These are phyloP conservation scores for Karstenula rhodostoma DNA, from an alignment of 2,329 filamentous ascomycete species.

Conservation along the genomic window DNA sequence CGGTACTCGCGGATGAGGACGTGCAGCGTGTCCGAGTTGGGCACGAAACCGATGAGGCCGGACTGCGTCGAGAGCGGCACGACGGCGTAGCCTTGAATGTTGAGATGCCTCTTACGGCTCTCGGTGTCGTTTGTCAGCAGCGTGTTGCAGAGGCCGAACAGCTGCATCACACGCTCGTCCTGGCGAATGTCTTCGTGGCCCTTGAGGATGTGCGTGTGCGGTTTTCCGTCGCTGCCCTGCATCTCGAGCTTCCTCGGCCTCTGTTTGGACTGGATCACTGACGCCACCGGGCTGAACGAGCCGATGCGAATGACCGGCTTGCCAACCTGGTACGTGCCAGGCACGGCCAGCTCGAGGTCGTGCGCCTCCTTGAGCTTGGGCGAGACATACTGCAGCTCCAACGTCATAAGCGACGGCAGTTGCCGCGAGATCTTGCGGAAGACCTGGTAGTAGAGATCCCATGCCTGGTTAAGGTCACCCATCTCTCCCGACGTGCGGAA, in stretches of 20 bases:
- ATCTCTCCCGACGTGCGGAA: conserved; percentile 89
- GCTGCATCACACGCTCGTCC: conserved; percentile 98
- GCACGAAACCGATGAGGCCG: conserved; percentile 93
- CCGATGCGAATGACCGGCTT: conserved; percentile 83
- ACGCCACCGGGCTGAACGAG: conserved; percentile 88
- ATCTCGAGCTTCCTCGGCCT: conserved; percentile 88
- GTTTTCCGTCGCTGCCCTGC: conserved; percentile 85
- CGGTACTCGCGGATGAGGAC: conserved; percentile 97
- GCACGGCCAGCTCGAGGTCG: conserved; percentile 91
- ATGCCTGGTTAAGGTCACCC: conserved; percentile 95
- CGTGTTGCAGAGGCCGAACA: conserved; percentile 97
- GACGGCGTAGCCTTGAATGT: conserved; percentile 94
- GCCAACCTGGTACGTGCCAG: conserved; percentile 87
- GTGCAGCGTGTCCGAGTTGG: conserved; percentile 96
- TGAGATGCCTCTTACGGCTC: conserved; percentile 95
- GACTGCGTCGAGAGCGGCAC: conserved; percentile 97
- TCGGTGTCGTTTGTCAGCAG: conserved; percentile 92
- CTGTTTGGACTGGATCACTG: conserved; percentile 96
- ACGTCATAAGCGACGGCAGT: conserved; percentile 86
- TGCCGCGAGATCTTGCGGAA: conserved; percentile 96
- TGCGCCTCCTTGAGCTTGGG: conserved; percentile 87
- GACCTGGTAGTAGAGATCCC: conserved; percentile 99
- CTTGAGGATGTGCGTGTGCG: conserved; percentile 91
- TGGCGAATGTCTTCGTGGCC: conserved; percentile 99
- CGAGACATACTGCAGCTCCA: conserved; percentile 96